phyloP scores from a whole-genome alignment of 2,329 filamentous ascomycete species.

The Xenoacremonium recifei region DNA sequence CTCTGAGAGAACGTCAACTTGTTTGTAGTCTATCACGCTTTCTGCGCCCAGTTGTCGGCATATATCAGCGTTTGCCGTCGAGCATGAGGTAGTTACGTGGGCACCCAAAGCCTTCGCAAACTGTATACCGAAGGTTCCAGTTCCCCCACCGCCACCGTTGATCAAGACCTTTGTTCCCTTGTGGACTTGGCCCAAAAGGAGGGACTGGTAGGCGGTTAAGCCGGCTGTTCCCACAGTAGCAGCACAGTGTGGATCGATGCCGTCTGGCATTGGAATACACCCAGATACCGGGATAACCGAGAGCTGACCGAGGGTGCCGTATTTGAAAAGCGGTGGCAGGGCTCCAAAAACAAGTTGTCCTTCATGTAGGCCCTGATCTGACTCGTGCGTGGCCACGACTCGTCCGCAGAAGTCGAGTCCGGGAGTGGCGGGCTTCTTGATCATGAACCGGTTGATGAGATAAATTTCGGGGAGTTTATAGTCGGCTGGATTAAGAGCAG shows the following conservation, averaged over 20 bases:
- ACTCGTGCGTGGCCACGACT: conserved; percentile 29
- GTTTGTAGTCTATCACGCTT: conserved; percentile 35
- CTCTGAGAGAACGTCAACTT: conserved; percentile 9
- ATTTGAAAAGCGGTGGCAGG: background rate
- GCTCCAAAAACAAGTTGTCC: conserved; percentile 3
- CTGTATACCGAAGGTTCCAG: conserved; percentile 37
- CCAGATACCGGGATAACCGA: conserved; percentile 1
- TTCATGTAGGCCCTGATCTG: background rate
- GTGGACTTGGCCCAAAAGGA: conserved; percentile 13
- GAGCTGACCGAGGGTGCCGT: conserved; percentile 6
- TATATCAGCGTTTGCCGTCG: conserved; percentile 32
- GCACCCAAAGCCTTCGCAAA: conserved; percentile 33
- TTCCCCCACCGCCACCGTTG: conserved; percentile 27
- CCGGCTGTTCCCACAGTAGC: conserved; percentile 21
- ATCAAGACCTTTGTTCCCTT: conserved; percentile 26
- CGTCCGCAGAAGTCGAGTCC: conserved; percentile 46
- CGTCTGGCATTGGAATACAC: background rate
- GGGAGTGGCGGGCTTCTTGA: conserved; percentile 33
- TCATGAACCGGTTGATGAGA: conserved; percentile 25
- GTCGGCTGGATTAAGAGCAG: conserved; percentile 39
- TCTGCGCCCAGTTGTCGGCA: conserved; percentile 34
- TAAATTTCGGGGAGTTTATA: conserved; percentile 38
- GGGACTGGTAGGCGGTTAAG: conserved; percentile 20
- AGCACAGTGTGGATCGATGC: conserved; percentile 16
- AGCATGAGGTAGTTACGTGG: conserved; percentile 35